Evolutionary conservation across 192 early-diverging fungal genomes (phyloP).

Genomic region (Backusella macrospora): DNA sequence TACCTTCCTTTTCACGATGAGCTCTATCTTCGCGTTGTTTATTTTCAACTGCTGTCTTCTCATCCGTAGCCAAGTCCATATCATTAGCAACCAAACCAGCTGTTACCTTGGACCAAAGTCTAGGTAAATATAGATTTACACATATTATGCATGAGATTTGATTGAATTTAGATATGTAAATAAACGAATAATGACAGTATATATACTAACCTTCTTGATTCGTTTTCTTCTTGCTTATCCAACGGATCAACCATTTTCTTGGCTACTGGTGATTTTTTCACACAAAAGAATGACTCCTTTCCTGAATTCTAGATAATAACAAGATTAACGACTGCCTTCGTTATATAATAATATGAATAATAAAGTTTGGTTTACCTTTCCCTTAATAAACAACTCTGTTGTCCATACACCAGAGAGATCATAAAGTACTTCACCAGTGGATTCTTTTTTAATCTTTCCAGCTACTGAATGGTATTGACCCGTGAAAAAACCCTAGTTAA

Average conservation of each 20-base stretch:
- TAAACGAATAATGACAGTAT: neutral
- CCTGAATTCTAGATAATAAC: neutral
- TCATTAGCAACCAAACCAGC: slow-evolving; percentile 64
- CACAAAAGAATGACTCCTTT: slow-evolving; percentile 12
- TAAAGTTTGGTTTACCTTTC: slow-evolving; percentile 3
- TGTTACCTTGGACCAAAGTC: slow-evolving; percentile 78
- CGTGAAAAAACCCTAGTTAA: slow-evolving; percentile 67
- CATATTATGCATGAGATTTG: neutral
- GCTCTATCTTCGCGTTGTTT: slow-evolving; percentile 65
- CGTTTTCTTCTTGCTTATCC: slow-evolving; percentile 17
- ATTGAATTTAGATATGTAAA: neutral
- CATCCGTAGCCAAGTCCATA: slow-evolving; percentile 67
- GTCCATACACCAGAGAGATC: slow-evolving; percentile 89
- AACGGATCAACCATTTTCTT: neutral
- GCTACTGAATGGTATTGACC: slow-evolving; percentile 77
- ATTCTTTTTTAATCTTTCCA: slow-evolving; percentile 81
- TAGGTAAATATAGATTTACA: neutral
- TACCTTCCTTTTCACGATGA: slow-evolving; percentile 54
- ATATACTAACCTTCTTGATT: slow-evolving; percentile 20
- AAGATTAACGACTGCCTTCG: neutral
- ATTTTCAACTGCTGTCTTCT: slow-evolving; percentile 77
- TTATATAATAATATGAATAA: neutral
- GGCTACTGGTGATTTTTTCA: neutral
- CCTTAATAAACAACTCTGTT: slow-evolving; percentile 65
- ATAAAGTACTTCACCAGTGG: slow-evolving; percentile 74